phyloP scores from a whole-genome alignment of 2,329 filamentous ascomycete genomes.

The Diplocarpon mali region DNA sequence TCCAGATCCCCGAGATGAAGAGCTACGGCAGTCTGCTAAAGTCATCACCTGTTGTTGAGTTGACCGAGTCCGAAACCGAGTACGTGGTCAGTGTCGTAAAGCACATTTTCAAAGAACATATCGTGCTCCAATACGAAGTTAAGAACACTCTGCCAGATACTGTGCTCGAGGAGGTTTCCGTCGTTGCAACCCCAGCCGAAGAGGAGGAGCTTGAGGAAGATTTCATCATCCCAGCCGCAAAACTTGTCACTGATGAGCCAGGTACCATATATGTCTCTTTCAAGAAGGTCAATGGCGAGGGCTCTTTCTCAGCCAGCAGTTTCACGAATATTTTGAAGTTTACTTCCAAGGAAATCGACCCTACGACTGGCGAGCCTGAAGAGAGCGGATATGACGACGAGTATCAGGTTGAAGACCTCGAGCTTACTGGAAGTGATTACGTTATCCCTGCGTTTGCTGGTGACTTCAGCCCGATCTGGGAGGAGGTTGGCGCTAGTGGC shows the following conservation, averaged over 20 bases:
- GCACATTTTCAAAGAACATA: slow-evolving; percentile 94
- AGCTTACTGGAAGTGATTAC: slow-evolving; percentile 86
- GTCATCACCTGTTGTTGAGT: slow-evolving; percentile 73
- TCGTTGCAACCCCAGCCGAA: slow-evolving; percentile 68
- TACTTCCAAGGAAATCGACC: slow-evolving; percentile 95
- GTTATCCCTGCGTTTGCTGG: slow-evolving; percentile 86
- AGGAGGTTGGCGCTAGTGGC: slow-evolving; percentile 78
- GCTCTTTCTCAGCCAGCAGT: slow-evolving; percentile 63
- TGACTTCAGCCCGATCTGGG: slow-evolving; percentile 94
- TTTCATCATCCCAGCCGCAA: slow-evolving; percentile 83
- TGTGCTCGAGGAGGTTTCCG: slow-evolving; percentile 78
- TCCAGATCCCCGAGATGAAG: slow-evolving; percentile 82
- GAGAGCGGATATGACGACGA: slow-evolving; percentile 92
- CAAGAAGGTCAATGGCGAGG: slow-evolving; percentile 67
- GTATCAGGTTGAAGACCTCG: slow-evolving; percentile 91
- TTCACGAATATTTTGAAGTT: slow-evolving; percentile 95
- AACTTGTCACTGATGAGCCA: slow-evolving; percentile 72
- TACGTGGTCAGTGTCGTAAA: slow-evolving; percentile 92
- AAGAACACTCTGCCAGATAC: slow-evolving; percentile 94
- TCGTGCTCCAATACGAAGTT: slow-evolving; percentile 92
- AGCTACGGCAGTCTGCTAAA: slow-evolving; percentile 86
- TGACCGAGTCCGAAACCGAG: slow-evolving; percentile 95
- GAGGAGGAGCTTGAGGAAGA: slow-evolving; percentile 81
- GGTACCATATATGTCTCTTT: slow-evolving; percentile 95
- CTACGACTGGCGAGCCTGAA: slow-evolving; percentile 84